Evolutionary conservation across 1,139 yeast species (phyloP), one percentile per base, ranked within the genome.

Genomic region (Sugiyamaella sp.): DNA sequence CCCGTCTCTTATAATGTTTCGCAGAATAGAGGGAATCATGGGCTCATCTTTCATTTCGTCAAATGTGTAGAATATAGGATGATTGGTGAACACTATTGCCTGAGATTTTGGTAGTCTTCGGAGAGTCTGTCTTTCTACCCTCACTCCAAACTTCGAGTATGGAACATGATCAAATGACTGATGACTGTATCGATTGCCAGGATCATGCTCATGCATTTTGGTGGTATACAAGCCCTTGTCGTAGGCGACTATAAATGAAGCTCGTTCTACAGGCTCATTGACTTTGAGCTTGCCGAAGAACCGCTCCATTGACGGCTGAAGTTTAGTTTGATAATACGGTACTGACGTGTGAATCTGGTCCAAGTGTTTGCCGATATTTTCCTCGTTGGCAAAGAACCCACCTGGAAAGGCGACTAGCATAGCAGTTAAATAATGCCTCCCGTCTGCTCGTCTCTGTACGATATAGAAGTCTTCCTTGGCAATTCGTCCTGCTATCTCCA

Each of bases 11-110:
- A 85, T 70, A 52, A 84, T 81, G 64, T 83, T 84, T 61, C 79
- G 78, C 50, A 85, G 66, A 51, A 85, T 73, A 0, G 87, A 80
- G n/a, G 90, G 90, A 32, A 85, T 75, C 70, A 81, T 67, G 6
- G 90, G 89, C 65, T 85, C 91, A 65, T 85, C 88, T 65, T 84
- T 84, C 89, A 85, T 84, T 64, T 85, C 90, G 22, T 84, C 89
- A 54, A 85, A 74, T 1, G 84, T 76, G 68, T 85, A 85, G 66
- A 81, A 84, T 9, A 84, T 74, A 2, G 90, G 90, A 65, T 85
- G 90, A 65, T 85, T 81, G 42, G 85, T 74, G 67, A 84, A 82
- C 32, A 83, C 73, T 20, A 82, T 74, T 1, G 85, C 86, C 6
- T 84, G 81, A 1, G 82, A 69, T 52, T 75, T 74, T 6, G 91